Evolutionary conservation across 148 eudicot genomes (phyloP), one percentile per base, ranked within the genome.

Genomic region (Limonium bicolor): DNA sequence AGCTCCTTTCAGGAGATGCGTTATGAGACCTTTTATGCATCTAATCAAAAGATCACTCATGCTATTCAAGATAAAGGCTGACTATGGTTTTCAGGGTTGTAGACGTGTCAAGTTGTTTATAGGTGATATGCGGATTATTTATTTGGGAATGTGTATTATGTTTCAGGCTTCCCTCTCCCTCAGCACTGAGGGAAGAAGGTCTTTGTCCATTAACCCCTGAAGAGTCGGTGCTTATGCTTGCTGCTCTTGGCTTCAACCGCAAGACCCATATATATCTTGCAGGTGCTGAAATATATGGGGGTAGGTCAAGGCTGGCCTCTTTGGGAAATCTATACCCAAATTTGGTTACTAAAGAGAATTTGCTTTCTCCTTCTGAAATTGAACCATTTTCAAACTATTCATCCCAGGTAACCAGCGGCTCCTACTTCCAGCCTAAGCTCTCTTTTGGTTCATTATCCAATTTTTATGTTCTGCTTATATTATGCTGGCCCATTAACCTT

Each of bases 231-330:
- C 88, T 92, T 33, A 85, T 92, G 95, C 82, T 92, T 50, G 88
- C 94, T 22, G 95, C 72, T 46, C 85, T 92, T 34, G 99, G 99
- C 54, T 92, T 92, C 59, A 81, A 76, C 40, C 85, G 99, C 10
- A 65, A 74, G 50, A 85, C 94, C 12, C 85, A 53, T 31, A 51
- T 92, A 52, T 92, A 36, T 58, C 62, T 85, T 46, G 99, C 99
- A 2, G 99, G 99, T 54, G 93, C 99, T 58, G 85, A 92, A 58
- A 92, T 85, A 38, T 92, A 85, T 51, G 95, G 99, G 42, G 99
- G 99, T 25, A 63, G 64, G 23, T 65, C 95, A 37, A 75, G 99
- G 46, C 67, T 92, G 67, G 75, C 77, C 43, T 76, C 86, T 36
- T 76, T 92, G 58, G 81, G 63, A 19, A 71, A 64, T 45, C 55